Conservation (phyloP, 768 basidiomycete genomes). For the Ramaria sp. region DNA sequence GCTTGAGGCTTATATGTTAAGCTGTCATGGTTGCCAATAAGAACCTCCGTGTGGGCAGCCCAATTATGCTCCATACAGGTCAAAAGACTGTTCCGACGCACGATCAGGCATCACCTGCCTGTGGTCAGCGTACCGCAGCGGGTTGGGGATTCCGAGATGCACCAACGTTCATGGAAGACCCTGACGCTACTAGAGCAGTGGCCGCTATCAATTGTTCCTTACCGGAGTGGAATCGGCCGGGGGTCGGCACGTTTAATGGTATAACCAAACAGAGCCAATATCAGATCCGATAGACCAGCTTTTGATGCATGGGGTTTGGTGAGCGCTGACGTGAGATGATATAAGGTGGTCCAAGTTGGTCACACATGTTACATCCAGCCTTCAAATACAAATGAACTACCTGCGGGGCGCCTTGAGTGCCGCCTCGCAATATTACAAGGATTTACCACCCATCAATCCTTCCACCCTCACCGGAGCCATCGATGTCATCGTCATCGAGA, state of each 20-base stretch:
- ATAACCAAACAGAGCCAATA: background rate
- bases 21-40: background rate
- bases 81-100: too few relatives aligned
- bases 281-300: background rate
- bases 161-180: too few relatives aligned
- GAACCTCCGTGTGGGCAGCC: too few relatives aligned
- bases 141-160: too few relatives aligned
- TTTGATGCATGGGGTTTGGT: background rate
- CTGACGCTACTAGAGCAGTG: too few relatives aligned
- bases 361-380: background rate
- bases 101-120: too few relatives aligned
- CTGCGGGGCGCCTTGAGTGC: constrained; percentile 80
- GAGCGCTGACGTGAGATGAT: constrained; percentile 3
- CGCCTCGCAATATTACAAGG: constrained; percentile 85
- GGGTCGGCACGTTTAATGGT: background rate
- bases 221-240: too few relatives aligned
- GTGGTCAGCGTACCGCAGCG: too few relatives aligned
- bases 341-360: background rate
- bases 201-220: too few relatives aligned
- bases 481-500: constrained; percentile 93
- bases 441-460: constrained; percentile 79
- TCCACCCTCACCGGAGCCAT: constrained; percentile 96
- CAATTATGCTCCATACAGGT: too few relatives aligned
- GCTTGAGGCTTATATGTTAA: background rate
- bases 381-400: constrained; percentile 56